Base-by-base conservation (phyloP, 2,329 filamentous ascomycete species). In the Trichothecium roseum region DNA sequence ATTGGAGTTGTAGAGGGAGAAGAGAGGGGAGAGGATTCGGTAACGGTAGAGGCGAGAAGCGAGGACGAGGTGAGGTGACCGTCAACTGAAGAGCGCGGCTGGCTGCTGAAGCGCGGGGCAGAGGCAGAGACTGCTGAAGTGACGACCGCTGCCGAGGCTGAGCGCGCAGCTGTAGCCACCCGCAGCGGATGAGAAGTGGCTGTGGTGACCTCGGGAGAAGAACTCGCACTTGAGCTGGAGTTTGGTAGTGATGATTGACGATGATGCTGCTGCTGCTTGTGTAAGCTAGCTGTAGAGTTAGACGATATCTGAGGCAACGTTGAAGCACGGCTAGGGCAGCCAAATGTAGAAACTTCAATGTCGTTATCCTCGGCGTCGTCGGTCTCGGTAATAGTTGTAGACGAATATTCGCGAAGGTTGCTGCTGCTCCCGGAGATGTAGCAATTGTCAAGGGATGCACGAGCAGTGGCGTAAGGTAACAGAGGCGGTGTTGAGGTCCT, bases 401-500 rank as follows among this genome's bases (percentile, higher is more conserved):
- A 68, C 9, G 68, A 74, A 48, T 66, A 69, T 36, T 76, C 70
- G 65, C 31, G 53, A 49, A 26, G n/a, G 5, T 18, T 30, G 30
- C 15, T 32, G 15, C n/a, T 24, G 31, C 40, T 49, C 18, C 44
- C 42, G 18, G 46, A 49, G 35, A 41, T 44, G 41, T 55, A 66
- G 35, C 68, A 43, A 40, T 55, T 66, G 34, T 69, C 68, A 35
- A 74, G 59, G 3, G 69, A 72, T 13, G 66, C 62, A 30, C 70
- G 54, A 7, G 72, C 74, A 51, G 71, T 72, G 43, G 71, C 66
- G 50, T 75, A 76, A 17, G 71, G 68, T 40, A 36, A 35, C 8
- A 76, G 48, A 8, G 74, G 72, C 34, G 74, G 72, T 40, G 74
- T 77, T 31, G 72, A 69, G 1, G 72, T 72, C 28, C 72, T 66